Percentiles rank a stretch among this genome's conserved stretches.
Evolutionary conservation across 495 filamentous ascomycete genomes (phyloP).

Genomic region (Xylaria palmicola): DNA sequence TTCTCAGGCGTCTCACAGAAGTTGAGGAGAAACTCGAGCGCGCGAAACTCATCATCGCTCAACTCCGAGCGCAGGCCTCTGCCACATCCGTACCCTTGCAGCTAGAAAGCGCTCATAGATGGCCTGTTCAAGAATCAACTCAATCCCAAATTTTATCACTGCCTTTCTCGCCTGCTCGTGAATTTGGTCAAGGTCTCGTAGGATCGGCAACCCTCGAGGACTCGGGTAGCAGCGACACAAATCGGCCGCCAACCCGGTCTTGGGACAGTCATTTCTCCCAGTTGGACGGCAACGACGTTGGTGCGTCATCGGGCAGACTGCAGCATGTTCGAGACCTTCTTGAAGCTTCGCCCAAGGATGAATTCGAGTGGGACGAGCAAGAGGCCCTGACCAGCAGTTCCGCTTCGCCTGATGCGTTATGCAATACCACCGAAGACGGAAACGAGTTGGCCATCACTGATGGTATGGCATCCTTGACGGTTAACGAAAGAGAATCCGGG

Average conservation of each 20-base stretch:
- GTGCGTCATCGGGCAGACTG: not conserved
- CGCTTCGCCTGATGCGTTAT: not conserved
- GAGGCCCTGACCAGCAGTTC: not conserved
- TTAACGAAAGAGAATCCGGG: conserved; percentile 13
- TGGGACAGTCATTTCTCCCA: not conserved
- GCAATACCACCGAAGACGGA: not conserved
- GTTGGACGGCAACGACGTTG: not conserved
- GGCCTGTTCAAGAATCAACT: not conserved
- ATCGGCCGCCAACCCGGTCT: not conserved
- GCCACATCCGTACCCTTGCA: not conserved
- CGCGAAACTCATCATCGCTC: conserved; percentile 13
- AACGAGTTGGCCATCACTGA: conserved; percentile 10
- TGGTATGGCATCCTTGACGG: conserved; percentile 20
- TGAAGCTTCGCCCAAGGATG: conserved; percentile 16
- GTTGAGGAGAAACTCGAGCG: conserved; percentile 19
- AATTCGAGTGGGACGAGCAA: conserved; percentile 27
- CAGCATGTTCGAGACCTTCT: not conserved
- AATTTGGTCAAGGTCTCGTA: not conserved
- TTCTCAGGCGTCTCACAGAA: conserved; percentile 16
- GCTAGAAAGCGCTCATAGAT: not conserved
- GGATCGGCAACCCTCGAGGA: not conserved
- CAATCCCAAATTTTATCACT: not conserved
- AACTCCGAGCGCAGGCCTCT: conserved; percentile 3
- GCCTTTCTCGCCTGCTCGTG: not conserved
- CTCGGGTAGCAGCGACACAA: not conserved